Evolutionary conservation across 1,284 basidiomycete species (phyloP), one percentile per base, ranked within the genome.

Genomic region (Melampsora abietis-canadensis): DNA sequence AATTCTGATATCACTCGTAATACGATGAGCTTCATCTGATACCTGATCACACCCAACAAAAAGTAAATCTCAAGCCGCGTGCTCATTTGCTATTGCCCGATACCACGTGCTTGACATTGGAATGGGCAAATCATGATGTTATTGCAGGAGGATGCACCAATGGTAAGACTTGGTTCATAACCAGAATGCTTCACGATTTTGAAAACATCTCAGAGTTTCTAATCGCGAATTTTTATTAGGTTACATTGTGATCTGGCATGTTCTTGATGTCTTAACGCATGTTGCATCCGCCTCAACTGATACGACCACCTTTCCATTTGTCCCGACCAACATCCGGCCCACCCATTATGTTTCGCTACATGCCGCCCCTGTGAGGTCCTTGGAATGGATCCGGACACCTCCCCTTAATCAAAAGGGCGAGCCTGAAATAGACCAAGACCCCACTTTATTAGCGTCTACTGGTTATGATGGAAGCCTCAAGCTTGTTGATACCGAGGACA

Each of bases 121-220:
- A 94, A 78, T 95, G 92, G 92, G 89, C 88, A 1, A 92, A 92
- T 77, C 91, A 90, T 76, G 88, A 89, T 75, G 79, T 89, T 4
- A 80, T 96, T 2, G 91, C 89, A 2, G 86, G 90, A 5, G 92
- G 92, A 0, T 88, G 89, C 40, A 89, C 90, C 1, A 90, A 91
- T 78, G 92, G 92, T 92, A 70, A 67, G 83, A 74, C 8, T 7
- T 4, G 12, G n/a, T 60, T 37, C 48, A 12, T 21, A 27, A 19
- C 1, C 40, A 15, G 15, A n/a, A 30, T n/a, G 51, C 30, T 48
- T 21, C 34, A 76, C 51, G 48, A 8, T 40, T 54, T 63, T 24
- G 27, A 44, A 37, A 44, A 40, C 34, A 4, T 62, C 34, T 24
- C 31, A n/a, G 19, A 10, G 14, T 59, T n/a, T 31, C 48, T 4